These are phyloP conservation scores for Hemileccinum rubropunctum DNA, from an alignment of 768 basidiomycete species.

Conservation along the genomic window DNA sequence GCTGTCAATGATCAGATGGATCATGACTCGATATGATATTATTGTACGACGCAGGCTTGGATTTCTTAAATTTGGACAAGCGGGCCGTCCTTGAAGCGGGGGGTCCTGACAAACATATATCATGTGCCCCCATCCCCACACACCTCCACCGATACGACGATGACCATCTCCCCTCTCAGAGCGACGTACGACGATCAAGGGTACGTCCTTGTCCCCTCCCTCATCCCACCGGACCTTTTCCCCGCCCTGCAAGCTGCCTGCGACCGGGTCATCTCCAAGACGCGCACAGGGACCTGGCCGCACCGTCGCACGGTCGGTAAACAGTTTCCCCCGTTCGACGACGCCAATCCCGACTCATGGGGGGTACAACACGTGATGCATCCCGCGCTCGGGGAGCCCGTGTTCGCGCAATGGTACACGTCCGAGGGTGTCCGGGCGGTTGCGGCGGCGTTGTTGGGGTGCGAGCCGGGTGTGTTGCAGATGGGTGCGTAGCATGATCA, in stretches of 20 bases:
- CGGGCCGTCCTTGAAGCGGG: no score
- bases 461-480: conserved; percentile 56
- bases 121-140: no score
- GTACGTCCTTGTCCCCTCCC: conserved; percentile 58
- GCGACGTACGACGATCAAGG: conserved; percentile 58
- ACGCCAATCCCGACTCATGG: conserved; percentile 65
- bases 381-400: conserved; percentile 58
- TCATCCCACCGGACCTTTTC: conserved; percentile 44
- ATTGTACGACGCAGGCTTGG: no score
- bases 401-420: conserved; percentile 69
- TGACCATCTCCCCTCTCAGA: conserved; percentile 27
- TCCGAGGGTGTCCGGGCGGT: conserved; percentile 45
- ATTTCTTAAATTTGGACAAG: no score
- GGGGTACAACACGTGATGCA: conserved; percentile 85
- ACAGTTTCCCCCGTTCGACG: conserved; percentile 73
- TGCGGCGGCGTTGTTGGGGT: conserved; percentile 49
- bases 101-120: no score
- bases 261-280: conserved; percentile 46
- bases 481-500: no score
- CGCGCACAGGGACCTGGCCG: conserved; percentile 61
- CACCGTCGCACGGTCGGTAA: conserved; percentile 71
- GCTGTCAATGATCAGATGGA: no score
- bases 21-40: no score
- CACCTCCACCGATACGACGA: no score
- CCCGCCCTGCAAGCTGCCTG: conserved; percentile 47